These are phyloP conservation scores for Clonostachys sp. DNA, from an alignment of 2,329 filamentous ascomycete species.

Conservation along the genomic window DNA sequence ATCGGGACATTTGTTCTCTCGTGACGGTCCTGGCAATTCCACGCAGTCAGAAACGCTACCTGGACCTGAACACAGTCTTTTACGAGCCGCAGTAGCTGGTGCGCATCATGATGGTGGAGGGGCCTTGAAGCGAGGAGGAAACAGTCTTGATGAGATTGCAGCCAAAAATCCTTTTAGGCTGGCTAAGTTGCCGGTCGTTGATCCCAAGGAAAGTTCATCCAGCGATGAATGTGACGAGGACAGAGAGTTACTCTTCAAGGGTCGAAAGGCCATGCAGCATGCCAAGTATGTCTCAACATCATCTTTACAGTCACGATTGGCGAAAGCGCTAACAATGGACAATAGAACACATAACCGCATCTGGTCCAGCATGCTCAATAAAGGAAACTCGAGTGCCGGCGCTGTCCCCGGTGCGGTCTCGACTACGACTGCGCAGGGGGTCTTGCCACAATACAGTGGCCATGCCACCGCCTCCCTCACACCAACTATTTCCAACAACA, in stretches of 20 bases:
- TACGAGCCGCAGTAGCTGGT: too few relatives aligned
- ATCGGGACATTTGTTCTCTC: slow-evolving; percentile 7
- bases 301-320: slow-evolving; percentile 5
- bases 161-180: too few relatives aligned
- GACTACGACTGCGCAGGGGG: slow-evolving; percentile 48
- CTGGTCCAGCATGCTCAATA: slow-evolving; percentile 46
- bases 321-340: slow-evolving; percentile 11
- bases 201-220: slow-evolving; percentile 14
- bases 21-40: slow-evolving; percentile 14
- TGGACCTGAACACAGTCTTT: slow-evolving; percentile 1
- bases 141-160: too few relatives aligned
- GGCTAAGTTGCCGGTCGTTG: too few relatives aligned
- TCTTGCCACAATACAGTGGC: slow-evolving; percentile 47
- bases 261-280: slow-evolving; percentile 19
- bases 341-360: slow-evolving; percentile 36
- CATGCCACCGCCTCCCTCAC: slow-evolving; percentile 46
- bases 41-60: slow-evolving; percentile 26
- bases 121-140: too few relatives aligned
- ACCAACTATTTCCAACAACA: slow-evolving; percentile 34
- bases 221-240: slow-evolving; percentile 25
- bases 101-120: too few relatives aligned
- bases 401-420: slow-evolving; percentile 43
- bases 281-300: slow-evolving; percentile 19
- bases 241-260: slow-evolving; percentile 28
- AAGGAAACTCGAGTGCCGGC: slow-evolving; percentile 41